These are phyloP conservation scores for Dendrobium officinale DNA, from an alignment of 106 monocot genomes.

Conservation along the genomic window DNA sequence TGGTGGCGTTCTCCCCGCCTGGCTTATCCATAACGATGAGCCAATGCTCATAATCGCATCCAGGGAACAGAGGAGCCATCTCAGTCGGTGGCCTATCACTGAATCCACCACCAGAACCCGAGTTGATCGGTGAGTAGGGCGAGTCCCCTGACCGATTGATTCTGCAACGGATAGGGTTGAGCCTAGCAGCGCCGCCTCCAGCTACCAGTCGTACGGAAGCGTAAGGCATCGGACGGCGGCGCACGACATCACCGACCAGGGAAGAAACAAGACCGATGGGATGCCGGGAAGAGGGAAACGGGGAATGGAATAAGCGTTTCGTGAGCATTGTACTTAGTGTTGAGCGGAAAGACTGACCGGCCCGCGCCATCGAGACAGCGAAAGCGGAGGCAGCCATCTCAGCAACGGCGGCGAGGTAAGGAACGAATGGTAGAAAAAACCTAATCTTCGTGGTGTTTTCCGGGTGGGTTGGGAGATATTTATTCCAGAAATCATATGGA, in stretches of 20 bases:
- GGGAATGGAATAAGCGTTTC: background rate
- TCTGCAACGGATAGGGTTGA: slow-evolving; percentile 26
- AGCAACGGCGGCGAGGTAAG: background rate
- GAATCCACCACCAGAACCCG: slow-evolving; percentile 26
- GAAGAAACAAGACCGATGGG: background rate
- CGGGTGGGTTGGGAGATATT: background rate
- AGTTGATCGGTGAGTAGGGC: slow-evolving; percentile 44
- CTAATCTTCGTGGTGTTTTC: background rate
- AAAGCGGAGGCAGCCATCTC: background rate
- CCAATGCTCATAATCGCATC: slow-evolving; percentile 85
- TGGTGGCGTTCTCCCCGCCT: slow-evolving; percentile 48
- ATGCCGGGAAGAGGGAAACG: background rate
- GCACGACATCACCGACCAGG: background rate
- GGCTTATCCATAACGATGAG: slow-evolving; percentile 76
- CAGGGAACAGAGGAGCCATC: slow-evolving; percentile 73
- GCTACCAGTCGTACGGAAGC: background rate
- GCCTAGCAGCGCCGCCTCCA: background rate
- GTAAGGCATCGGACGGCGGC: background rate
- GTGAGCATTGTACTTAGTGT: background rate
- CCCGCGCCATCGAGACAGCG: background rate
- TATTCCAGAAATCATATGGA: no score
- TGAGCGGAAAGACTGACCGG: background rate
- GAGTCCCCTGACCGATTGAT: slow-evolving; percentile 26
- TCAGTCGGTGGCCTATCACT: slow-evolving; percentile 67
- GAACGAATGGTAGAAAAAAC: background rate